phyloP scores from a whole-genome alignment of 192 early-diverging fungal species.

The Powellomyces hirtus region DNA sequence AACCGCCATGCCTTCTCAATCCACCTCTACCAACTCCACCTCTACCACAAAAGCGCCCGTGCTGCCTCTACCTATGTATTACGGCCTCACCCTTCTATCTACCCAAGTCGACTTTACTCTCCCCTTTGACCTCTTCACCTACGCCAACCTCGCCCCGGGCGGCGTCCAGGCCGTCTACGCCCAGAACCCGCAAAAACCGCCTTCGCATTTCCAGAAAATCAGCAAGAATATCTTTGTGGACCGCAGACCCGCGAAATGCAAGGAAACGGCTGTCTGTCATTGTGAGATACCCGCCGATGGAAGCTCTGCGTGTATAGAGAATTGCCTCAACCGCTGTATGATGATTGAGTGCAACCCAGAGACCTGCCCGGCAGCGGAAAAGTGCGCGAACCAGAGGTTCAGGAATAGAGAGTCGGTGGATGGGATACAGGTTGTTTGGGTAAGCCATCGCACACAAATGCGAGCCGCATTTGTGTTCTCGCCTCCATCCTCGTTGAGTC shows the following conservation, averaged over 20 bases:
- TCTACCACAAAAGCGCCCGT: constrained; percentile 26
- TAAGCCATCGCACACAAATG: too few species aligned
- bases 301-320: constrained; percentile 57
- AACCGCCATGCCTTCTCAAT: background rate
- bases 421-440: constrained; percentile 63
- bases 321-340: constrained; percentile 73
- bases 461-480: too few species aligned
- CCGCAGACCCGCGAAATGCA: constrained; percentile 57
- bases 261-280: constrained; percentile 54
- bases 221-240: constrained; percentile 71
- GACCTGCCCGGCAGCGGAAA: constrained; percentile 62
- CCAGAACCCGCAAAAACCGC: constrained; percentile 24
- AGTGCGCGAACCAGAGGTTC: constrained; percentile 78
- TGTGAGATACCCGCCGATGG: constrained; percentile 58
- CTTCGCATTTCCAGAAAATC: constrained; percentile 53
- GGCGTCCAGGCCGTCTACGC: too few species aligned
- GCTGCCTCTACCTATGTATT: constrained; percentile 63
- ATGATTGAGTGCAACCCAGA: constrained; percentile 72
- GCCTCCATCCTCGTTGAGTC: too few species aligned
- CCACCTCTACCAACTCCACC: background rate
- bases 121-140: constrained; percentile 60
- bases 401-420: constrained; percentile 52
- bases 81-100: constrained; percentile 55
- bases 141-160: constrained; percentile 8
- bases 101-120: constrained; percentile 61